Conservation (phyloP, 2,329 filamentous ascomycete genomes). For the Magnaporthales sp. region DNA sequence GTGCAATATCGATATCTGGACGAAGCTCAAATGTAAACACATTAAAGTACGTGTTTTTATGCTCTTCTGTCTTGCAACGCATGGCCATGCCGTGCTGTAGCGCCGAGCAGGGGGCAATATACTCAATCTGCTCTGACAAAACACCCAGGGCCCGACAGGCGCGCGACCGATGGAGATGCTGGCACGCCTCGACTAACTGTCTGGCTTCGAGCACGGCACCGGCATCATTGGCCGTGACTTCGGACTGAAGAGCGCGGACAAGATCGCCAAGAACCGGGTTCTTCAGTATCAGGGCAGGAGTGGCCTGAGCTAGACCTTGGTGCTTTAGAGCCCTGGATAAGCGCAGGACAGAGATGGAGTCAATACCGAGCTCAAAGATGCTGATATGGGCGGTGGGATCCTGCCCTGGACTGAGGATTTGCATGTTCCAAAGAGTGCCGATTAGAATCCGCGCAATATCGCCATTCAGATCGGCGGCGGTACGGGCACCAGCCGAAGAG, state of each 20-base stretch:
- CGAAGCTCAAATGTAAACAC: conserved; percentile 55
- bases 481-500: background rate
- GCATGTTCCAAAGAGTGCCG: conserved; percentile 43
- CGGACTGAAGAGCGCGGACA: conserved; percentile 23
- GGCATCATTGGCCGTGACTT: conserved; percentile 6
- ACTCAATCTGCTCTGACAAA: conserved; percentile 49
- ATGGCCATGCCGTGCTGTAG: conserved; percentile 83
- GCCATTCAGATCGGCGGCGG: background rate
- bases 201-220: conserved; percentile 35
- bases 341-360: conserved; percentile 75
- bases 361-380: conserved; percentile 78
- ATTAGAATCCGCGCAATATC: conserved; percentile 36
- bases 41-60: conserved; percentile 64
- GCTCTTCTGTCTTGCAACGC: conserved; percentile 47
- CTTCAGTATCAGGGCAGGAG: conserved; percentile 59
- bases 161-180: conserved; percentile 47
- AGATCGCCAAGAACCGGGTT: conserved; percentile 44
- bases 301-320: conserved; percentile 50
- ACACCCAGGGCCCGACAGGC: conserved; percentile 45
- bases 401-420: conserved; percentile 29
- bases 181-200: conserved; percentile 55
- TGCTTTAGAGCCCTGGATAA: conserved; percentile 57
- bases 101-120: conserved; percentile 73
- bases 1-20: conserved; percentile 29
- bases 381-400: conserved; percentile 49